These are phyloP conservation scores for Patellaria atrata DNA, from an alignment of 495 filamentous ascomycete species.

Conservation along the genomic window DNA sequence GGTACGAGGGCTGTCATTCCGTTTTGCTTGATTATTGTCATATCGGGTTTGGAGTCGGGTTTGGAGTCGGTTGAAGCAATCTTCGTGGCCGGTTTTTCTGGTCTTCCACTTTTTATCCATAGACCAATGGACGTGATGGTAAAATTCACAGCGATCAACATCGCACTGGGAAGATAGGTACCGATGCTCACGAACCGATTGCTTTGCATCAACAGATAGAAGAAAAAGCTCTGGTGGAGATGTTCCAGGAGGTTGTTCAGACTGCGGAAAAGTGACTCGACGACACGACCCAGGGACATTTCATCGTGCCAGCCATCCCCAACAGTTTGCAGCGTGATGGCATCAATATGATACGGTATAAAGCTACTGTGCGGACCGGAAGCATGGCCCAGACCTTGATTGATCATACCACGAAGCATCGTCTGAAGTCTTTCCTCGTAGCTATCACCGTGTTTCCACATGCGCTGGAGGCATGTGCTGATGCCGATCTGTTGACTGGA, in stretches of 20 bases:
- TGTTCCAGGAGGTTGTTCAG: conserved; percentile 95
- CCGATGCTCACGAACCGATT: conserved; percentile 95
- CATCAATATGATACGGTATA: conserved; percentile 96
- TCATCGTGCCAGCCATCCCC: conserved; percentile 94
- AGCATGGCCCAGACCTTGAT: conserved; percentile 79
- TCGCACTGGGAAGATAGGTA: conserved; percentile 90
- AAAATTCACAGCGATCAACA: conserved; percentile 88
- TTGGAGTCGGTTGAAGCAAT: conserved; percentile 6
- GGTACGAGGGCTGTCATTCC: conserved; percentile 26
- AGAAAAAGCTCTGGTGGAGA: conserved; percentile 98
- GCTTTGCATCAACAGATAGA: conserved; percentile 83
- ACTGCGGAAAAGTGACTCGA: conserved; percentile 80
- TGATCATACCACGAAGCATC: conserved; percentile 86
- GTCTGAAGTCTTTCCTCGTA: conserved; percentile 75
- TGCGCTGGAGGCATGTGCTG: conserved; percentile 63
- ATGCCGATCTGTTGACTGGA: conserved; percentile 90
- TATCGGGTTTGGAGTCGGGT: conserved; percentile 7
- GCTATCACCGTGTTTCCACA: conserved; percentile 68
- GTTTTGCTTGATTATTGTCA: conserved; percentile 23
- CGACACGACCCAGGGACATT: conserved; percentile 78
- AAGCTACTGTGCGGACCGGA: conserved; percentile 87
- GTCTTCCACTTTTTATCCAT: conserved; percentile 72
- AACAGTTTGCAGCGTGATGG: conserved; percentile 78
- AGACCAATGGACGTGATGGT: conserved; percentile 87
- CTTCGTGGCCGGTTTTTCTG: conserved; percentile 5